A percentile compares a stretch with the other conserved stretches of the same genome.
These are phyloP conservation scores for Coleophoma crateriformis DNA, from an alignment of 2,329 filamentous ascomycete species.

Conservation along the genomic window DNA sequence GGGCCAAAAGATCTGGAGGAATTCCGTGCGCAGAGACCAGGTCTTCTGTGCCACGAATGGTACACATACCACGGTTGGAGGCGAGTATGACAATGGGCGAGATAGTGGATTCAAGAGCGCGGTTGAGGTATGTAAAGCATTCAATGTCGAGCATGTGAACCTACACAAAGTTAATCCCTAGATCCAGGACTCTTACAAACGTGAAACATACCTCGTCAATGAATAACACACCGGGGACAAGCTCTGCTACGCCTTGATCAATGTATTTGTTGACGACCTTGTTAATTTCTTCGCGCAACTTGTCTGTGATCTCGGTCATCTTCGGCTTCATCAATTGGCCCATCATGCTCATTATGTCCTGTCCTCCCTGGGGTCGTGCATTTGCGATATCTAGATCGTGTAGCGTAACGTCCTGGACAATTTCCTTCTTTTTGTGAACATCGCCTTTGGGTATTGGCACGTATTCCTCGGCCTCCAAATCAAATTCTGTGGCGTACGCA, in stretches of 20 bases:
- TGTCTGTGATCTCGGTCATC: conserved; percentile 99
- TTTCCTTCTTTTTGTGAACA: conserved; percentile 99
- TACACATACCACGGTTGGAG: conserved; percentile 91
- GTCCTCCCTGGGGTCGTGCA: conserved; percentile 87
- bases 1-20: conserved; percentile 86
- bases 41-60: conserved; percentile 81
- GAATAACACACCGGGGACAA: conserved; percentile 96
- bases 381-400: conserved; percentile 97
- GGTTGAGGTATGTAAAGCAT: conserved; percentile 98
- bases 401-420: conserved; percentile 95
- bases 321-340: conserved; percentile 99
- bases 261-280: conserved; percentile 99
- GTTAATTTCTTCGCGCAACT: conserved; percentile 93
- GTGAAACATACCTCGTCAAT: conserved; percentile 78
- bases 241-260: conserved; percentile 93
- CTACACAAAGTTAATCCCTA: conserved; percentile 38
- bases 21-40: conserved; percentile 87
- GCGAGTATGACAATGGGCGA: conserved; percentile 96
- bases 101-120: conserved; percentile 90
- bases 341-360: conserved; percentile 99
- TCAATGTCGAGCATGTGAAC: conserved; percentile 99
- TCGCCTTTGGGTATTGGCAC: conserved; percentile 98
- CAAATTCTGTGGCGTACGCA: conserved; percentile 96
- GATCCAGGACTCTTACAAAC: background rate
- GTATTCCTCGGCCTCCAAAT: conserved; percentile 97